These are phyloP conservation scores for Inonotus obliquus DNA, from an alignment of 1,284 basidiomycete genomes.

Conservation along the genomic window DNA sequence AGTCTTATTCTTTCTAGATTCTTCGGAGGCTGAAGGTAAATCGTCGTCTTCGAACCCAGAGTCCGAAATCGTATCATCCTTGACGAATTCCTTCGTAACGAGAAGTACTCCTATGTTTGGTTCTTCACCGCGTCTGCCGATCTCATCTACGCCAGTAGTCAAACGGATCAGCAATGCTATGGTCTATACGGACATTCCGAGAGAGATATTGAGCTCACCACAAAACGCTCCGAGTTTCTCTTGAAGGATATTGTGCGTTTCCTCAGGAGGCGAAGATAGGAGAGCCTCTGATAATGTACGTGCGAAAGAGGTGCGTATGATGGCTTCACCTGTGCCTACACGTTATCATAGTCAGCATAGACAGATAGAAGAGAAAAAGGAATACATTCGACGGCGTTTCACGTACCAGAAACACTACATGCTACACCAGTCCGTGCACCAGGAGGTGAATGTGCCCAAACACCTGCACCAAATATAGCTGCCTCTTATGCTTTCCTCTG, in stretches of 20 bases:
- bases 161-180: background rate
- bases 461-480: conserved; percentile 40
- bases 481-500: conserved; percentile 26
- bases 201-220: conserved; percentile 20
- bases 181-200: background rate
- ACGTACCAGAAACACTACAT: conserved; percentile 65
- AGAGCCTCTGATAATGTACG: conserved; percentile 30
- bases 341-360: background rate
- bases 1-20: background rate
- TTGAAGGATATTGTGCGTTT: conserved; percentile 30
- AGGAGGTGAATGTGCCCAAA: conserved; percentile 49
- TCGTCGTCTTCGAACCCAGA: conserved; percentile 11
- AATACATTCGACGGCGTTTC: background rate
- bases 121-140: conserved; percentile 25
- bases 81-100: conserved; percentile 37
- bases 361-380: too few relatives aligned
- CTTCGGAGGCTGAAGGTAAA: background rate
- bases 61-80: background rate
- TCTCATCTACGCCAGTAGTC: conserved; percentile 21
- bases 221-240: conserved; percentile 26
- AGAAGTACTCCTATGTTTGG: conserved; percentile 41
- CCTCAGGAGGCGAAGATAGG: conserved; percentile 21
- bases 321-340: conserved; percentile 39
- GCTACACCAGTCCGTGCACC: conserved; percentile 33
- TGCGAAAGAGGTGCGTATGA: conserved; percentile 35